These are phyloP conservation scores for Neonectria faginata DNA, from an alignment of 2,329 filamentous ascomycete genomes.

Conservation along the genomic window DNA sequence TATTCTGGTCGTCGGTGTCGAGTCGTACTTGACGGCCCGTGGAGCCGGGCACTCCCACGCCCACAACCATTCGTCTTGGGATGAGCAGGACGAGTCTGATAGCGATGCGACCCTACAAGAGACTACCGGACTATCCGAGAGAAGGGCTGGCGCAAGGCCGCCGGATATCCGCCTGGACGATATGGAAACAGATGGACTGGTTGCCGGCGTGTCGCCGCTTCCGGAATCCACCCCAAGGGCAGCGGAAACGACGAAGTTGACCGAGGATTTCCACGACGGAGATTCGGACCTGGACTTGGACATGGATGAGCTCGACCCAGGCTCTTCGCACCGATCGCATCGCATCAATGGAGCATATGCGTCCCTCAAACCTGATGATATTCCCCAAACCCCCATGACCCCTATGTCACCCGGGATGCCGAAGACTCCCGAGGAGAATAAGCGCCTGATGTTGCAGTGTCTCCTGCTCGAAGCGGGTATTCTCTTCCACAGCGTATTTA, in stretches of 20 bases:
- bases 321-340: slow-evolving; percentile 39
- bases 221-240: slow-evolving; percentile 63
- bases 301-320: slow-evolving; percentile 69
- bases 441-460: slow-evolving; percentile 79
- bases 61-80: slow-evolving; percentile 63
- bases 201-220: slow-evolving; percentile 69
- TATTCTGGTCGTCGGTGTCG: slow-evolving; percentile 84
- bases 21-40: slow-evolving; percentile 86
- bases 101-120: slow-evolving; percentile 45
- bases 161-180: slow-evolving; percentile 64
- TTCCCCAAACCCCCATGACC: slow-evolving; percentile 44
- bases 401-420: slow-evolving; percentile 39
- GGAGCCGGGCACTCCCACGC: slow-evolving; percentile 72
- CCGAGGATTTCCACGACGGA: slow-evolving; percentile 54
- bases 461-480: slow-evolving; percentile 85
- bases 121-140: slow-evolving; percentile 51
- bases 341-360: slow-evolving; percentile 47
- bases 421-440: slow-evolving; percentile 66
- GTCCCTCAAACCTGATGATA: slow-evolving; percentile 46
- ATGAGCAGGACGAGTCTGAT: slow-evolving; percentile 57
- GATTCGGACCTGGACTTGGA: slow-evolving; percentile 71
- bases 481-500: slow-evolving; percentile 86
- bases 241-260: slow-evolving; percentile 43
- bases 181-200: slow-evolving; percentile 65
- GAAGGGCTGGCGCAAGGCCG: slow-evolving; percentile 57